Percentiles rank a stretch among this genome's conserved stretches.
These are phyloP conservation scores for Penicillium dipodomyicola DNA, from an alignment of 495 filamentous ascomycete species.

Conservation along the genomic window DNA sequence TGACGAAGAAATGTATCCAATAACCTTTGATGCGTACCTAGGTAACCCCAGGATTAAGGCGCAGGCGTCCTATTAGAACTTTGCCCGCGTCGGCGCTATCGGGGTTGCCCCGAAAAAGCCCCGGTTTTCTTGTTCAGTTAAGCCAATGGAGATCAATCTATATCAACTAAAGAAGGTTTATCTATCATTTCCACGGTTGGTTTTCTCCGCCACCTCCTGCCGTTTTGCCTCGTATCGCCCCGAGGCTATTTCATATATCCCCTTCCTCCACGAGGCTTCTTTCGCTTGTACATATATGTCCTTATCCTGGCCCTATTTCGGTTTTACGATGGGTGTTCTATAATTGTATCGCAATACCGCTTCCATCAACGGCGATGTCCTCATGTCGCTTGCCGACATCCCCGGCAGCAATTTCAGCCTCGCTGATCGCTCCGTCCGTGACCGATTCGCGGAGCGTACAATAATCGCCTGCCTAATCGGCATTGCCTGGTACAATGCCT, in stretches of 20 bases:
- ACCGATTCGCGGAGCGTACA: conserved; percentile 17
- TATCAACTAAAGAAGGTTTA: not conserved
- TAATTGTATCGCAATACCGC: not conserved
- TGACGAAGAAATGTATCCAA: not conserved
- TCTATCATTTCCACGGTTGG: not conserved
- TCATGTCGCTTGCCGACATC: conserved; percentile 22
- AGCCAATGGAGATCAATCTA: conserved; percentile 7
- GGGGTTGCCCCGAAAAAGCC: not conserved
- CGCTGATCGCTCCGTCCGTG: conserved; percentile 26
- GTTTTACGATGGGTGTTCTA: not conserved
- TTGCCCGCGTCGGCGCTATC: not conserved
- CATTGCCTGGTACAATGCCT: conserved; percentile 48
- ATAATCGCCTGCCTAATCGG: conserved; percentile 38
- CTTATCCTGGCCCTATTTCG: not conserved
- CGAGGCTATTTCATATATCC: not conserved
- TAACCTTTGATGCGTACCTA: not conserved
- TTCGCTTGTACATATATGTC: not conserved
- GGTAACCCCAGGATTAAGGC: not conserved
- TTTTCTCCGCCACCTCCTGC: conserved; percentile 23
- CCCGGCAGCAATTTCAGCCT: conserved; percentile 16
- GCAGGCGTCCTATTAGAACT: conserved; percentile 4
- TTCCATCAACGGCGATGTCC: conserved; percentile 17
- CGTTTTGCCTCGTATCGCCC: conserved; percentile 20
- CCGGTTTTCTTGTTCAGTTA: not conserved
- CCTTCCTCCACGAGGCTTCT: not conserved